Conservation (phyloP, 176 grass and related monocot species). For the Alopecurus myosuroides region DNA sequence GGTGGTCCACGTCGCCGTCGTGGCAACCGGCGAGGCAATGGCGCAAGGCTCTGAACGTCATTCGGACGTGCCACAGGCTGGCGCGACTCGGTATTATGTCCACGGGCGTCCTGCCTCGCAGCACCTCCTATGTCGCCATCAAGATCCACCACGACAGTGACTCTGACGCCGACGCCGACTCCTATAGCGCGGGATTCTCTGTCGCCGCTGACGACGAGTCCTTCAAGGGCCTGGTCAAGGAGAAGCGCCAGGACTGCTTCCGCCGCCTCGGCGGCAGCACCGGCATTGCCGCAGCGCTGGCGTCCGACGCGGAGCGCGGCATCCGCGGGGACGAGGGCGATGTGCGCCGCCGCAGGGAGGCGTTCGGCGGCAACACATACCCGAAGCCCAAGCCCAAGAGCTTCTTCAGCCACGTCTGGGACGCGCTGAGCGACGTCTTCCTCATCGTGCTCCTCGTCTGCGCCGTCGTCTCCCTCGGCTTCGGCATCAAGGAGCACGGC, state of each 20-base stretch:
- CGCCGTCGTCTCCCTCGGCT: slow-evolving; percentile 57
- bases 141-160: too few relatives aligned
- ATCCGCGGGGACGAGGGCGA: slow-evolving; percentile 27
- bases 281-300: slow-evolving; percentile 14
- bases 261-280: slow-evolving; percentile 23
- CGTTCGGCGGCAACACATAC: slow-evolving; percentile 56
- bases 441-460: slow-evolving; percentile 47
- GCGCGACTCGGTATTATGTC: too few relatives aligned
- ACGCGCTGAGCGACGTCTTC: slow-evolving; percentile 56
- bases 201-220: too few relatives aligned
- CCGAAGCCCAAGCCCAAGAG: slow-evolving; percentile 46
- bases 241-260: slow-evolving; percentile 5
- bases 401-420: slow-evolving; percentile 44
- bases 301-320: slow-evolving; percentile 31
- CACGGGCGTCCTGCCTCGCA: too few relatives aligned
- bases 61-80: too few relatives aligned
- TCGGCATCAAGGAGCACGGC: slow-evolving; percentile 68
- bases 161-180: too few relatives aligned
- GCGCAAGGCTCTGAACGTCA: too few relatives aligned
- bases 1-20: too few relatives aligned
- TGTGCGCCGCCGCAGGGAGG: slow-evolving; percentile 22
- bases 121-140: too few relatives aligned
- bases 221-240: neutral
- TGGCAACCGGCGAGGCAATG: too few relatives aligned
- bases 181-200: too few relatives aligned